Conservation (phyloP, 73 alveolate species). For the Blepharisma japonicum region DNA sequence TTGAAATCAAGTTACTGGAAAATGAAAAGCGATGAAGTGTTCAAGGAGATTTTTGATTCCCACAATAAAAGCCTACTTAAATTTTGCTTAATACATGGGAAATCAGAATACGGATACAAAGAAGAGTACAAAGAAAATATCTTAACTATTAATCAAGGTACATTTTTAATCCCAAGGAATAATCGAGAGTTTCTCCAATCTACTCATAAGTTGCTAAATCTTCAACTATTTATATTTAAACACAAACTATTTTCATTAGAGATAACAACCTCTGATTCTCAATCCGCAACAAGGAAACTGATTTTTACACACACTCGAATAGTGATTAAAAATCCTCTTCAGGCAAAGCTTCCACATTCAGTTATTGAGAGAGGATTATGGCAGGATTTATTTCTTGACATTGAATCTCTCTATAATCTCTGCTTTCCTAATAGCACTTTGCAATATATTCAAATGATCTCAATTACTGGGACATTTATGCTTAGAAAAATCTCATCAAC, state of each 20-base stretch:
- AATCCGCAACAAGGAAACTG: not conserved
- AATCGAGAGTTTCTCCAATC: no score
- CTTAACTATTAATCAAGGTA: no score
- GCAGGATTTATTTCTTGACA: not conserved
- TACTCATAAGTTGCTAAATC: no score
- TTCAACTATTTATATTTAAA: no score
- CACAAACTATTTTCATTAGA: not conserved
- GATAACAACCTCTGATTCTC: not conserved
- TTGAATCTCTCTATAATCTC: not conserved
- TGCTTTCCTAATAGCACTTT: not conserved
- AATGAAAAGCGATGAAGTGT: no score
- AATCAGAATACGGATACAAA: no score
- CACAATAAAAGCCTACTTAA: no score
- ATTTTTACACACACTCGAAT: not conserved
- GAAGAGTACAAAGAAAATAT: no score
- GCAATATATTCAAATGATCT: not conserved
- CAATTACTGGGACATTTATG: not conserved
- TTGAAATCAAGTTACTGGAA: no score
- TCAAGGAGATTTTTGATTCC: no score
- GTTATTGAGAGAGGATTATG: not conserved
- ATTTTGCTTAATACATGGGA: no score
- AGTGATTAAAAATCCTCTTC: not conserved
- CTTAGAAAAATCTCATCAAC: not conserved
- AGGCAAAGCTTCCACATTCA: not conserved
- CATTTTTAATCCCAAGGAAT: no score